These are phyloP conservation scores for Ceratocystis lukuohia DNA, from an alignment of 2,329 filamentous ascomycete genomes.

Conservation along the genomic window DNA sequence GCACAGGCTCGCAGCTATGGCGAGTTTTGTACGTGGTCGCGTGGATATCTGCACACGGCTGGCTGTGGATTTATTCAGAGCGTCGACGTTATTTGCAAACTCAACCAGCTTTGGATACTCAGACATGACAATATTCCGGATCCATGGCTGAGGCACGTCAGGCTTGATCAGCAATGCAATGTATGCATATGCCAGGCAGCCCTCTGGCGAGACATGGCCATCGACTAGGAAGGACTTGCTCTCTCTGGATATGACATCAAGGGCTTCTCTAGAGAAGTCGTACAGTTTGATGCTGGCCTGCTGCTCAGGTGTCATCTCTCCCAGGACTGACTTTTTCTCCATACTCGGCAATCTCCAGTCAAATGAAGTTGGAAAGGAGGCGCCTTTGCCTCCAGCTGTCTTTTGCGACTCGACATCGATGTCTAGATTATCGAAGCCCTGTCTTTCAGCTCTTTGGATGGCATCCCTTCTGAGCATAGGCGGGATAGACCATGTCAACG, in stretches of 20 bases:
- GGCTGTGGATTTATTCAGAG: slow-evolving; percentile 18
- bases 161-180: slow-evolving; percentile 54
- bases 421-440: slow-evolving; percentile 56
- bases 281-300: slow-evolving; percentile 64
- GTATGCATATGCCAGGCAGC: slow-evolving; percentile 72
- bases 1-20: slow-evolving; percentile 25
- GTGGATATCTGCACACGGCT: slow-evolving; percentile 24
- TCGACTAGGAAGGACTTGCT: slow-evolving; percentile 21
- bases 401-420: slow-evolving; percentile 34
- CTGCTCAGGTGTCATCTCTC: slow-evolving; percentile 55
- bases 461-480: slow-evolving; percentile 58
- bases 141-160: slow-evolving; percentile 34
- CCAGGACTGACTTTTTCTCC: slow-evolving; percentile 43
- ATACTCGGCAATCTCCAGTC: slow-evolving; percentile 28
- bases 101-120: slow-evolving; percentile 23
- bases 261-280: slow-evolving; percentile 53
- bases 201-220: slow-evolving; percentile 34
- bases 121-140: slow-evolving; percentile 25
- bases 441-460: slow-evolving; percentile 52
- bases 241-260: slow-evolving; percentile 38
- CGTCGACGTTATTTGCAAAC: slow-evolving; percentile 13
- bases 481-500: slow-evolving; percentile 76
- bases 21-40: slow-evolving; percentile 23
- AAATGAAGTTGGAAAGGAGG: slow-evolving; percentile 29
- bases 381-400: slow-evolving; percentile 25